Base-by-base conservation (phyloP, 495 filamentous ascomycete genomes). In the Lophiotrema nucula region DNA sequence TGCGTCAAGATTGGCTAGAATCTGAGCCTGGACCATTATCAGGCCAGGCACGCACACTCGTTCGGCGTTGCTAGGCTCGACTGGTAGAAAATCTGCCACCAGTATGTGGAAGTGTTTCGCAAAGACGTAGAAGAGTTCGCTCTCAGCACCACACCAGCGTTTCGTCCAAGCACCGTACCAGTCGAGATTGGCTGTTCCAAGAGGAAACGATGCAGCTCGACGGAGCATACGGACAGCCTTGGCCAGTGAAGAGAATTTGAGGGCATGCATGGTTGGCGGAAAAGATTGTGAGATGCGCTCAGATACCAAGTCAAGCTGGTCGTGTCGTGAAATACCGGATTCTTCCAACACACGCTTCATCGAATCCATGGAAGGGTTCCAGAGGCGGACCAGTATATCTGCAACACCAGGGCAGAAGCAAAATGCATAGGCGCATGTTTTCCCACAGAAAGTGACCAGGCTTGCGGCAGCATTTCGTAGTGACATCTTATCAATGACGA, bases 351-450 rank as follows among this genome's bases (percentile, higher is more conserved):
- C 81, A 33, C 89, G 83, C 53, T 87, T 83, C 62, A 95, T 77
- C 25, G 79, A 69, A 51, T 81, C 82, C 6, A 82, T 69, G 21
- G 83, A 81, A 26, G 88, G 76, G 37, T 83, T 82, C 93, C 92
- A 96, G 22, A 97, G 73, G 23, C 90, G 81, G 24, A 95, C 83
- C 48, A 97, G 77, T 35, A 92, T 82, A 64, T 97, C 92, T 33
- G 90, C 87, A 53, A 96, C 81, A 16, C 90, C 90, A 0, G 91
- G 88, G 35, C 90, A 93, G 70, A 96, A 97, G 68, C 93, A 95
- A 72, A 96, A 98, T 28, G 93, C 93, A 72, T 96, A 97, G 8
- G 93, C 93, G 64, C 85, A 88, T 15, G 90, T 89, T 71, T 95
- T 97, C 47, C 92, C 93, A 67, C 90, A 93, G 73, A 96, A 98